phyloP scores from a whole-genome alignment of 148 eudicot genomes.

The Salicornia ramosissima region DNA sequence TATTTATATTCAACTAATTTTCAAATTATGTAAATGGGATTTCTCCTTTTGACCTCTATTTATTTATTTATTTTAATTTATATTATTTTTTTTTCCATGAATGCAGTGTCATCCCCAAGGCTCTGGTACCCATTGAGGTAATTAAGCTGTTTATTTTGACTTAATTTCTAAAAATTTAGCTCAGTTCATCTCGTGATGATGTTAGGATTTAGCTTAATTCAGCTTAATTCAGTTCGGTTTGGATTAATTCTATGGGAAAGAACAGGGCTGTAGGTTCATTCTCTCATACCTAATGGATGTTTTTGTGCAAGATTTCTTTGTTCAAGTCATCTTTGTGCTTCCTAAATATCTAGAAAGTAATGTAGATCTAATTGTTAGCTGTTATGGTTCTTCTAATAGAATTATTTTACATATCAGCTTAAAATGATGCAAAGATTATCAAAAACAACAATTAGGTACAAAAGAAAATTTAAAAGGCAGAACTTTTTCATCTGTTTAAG shows the following conservation, averaged over 20 bases:
- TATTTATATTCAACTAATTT: slow-evolving; percentile 4
- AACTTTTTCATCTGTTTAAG: background rate
- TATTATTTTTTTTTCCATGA: slow-evolving; percentile 19
- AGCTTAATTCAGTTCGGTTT: background rate
- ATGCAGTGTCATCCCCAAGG: slow-evolving; percentile 88
- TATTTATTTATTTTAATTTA: background rate
- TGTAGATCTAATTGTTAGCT: background rate
- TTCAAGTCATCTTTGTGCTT: background rate
- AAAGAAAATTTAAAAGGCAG: background rate
- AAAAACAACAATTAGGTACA: background rate
- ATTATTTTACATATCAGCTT: background rate
- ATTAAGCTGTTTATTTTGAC: slow-evolving; percentile 9
- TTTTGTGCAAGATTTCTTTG: background rate
- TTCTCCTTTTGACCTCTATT: too few relatives aligned
- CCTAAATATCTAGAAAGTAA: background rate
- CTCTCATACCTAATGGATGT: background rate
- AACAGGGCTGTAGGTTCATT: background rate
- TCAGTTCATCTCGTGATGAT: background rate
- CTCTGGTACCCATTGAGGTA: slow-evolving; percentile 95
- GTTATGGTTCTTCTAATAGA: background rate
- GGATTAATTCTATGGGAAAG: background rate
- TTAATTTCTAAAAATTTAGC: background rate
- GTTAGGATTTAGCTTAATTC: too few relatives aligned
- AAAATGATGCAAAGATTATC: background rate
- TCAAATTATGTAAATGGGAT: too few relatives aligned